Percentiles rank a stretch among this genome's conserved stretches.
Evolutionary conservation across 2,329 filamentous ascomycete genomes (phyloP).

Genomic region (Canariomyces notabilis): DNA sequence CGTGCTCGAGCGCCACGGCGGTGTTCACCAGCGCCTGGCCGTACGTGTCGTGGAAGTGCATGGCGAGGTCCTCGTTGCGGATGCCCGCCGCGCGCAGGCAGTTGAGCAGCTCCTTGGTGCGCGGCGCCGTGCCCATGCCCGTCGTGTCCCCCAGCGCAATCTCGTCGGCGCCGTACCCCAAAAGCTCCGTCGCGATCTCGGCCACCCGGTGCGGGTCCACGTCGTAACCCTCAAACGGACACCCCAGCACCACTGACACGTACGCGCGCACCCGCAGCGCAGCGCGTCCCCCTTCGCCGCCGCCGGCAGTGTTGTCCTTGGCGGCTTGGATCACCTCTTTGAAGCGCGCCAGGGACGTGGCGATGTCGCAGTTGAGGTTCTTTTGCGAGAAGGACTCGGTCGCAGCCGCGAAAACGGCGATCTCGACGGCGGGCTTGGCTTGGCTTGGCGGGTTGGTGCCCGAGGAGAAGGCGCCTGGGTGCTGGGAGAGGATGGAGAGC

Average conservation of each 20-base stretch:
- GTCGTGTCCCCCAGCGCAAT: constrained; percentile 88
- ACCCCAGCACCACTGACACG: constrained; percentile 75
- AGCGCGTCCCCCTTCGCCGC: too few species aligned
- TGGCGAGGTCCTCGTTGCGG: constrained; percentile 63
- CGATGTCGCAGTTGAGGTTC: constrained; percentile 78
- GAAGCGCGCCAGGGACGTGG: constrained; percentile 67
- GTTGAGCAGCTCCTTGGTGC: constrained; percentile 59
- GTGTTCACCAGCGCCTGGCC: constrained; percentile 81
- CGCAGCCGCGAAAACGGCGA: constrained; percentile 77
- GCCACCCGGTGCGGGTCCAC: constrained; percentile 60
- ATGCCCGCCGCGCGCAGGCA: constrained; percentile 64
- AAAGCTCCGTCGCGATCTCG: constrained; percentile 61
- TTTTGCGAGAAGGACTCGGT: constrained; percentile 75
- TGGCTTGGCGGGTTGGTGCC: constrained; percentile 35
- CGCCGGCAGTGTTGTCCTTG: constrained; percentile 55
- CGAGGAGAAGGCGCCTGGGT: constrained; percentile 47
- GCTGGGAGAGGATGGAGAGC: constrained; percentile 44
- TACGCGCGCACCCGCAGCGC: constrained; percentile 68
- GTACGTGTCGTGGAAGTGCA: constrained; percentile 89
- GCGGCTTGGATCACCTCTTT: constrained; percentile 63
- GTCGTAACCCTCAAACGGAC: constrained; percentile 66
- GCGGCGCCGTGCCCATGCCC: constrained; percentile 78
- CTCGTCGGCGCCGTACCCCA: constrained; percentile 87
- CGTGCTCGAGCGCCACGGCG: constrained; percentile 69
- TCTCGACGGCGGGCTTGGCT: constrained; percentile 52